Evolutionary conservation across 352 stramenopile genomes (phyloP).

Genomic region (Hyaloperonospora brassicae): DNA sequence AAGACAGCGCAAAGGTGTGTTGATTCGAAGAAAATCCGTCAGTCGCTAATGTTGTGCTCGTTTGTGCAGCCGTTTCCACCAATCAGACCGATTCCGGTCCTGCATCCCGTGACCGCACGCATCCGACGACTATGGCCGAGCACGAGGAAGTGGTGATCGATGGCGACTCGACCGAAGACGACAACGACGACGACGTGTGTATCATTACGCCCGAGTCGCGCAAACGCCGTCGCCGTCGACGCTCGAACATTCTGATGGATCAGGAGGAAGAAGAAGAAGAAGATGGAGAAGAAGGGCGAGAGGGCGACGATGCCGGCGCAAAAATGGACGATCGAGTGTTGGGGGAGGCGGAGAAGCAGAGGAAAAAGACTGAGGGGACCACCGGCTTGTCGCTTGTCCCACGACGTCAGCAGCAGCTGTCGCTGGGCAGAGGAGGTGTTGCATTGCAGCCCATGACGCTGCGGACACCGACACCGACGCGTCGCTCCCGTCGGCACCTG

Average conservation of each 20-base stretch:
- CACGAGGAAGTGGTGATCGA: conserved; percentile 70
- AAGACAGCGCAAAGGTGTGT: too few species aligned
- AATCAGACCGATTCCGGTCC: too few species aligned
- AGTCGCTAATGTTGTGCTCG: too few species aligned
- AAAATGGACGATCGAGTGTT: too few species aligned
- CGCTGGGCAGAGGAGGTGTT: conserved; percentile 11
- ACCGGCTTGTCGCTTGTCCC: conserved; percentile 3
- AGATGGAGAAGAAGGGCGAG: conserved; percentile 23
- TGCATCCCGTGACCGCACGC: not conserved
- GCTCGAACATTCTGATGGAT: conserved; percentile 45
- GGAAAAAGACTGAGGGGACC: not conserved
- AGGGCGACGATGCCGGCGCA: not conserved
- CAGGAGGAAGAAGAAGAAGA: conserved; percentile 44
- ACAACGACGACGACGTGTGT: conserved; percentile 39
- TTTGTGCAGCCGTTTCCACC: too few species aligned
- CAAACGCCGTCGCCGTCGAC: conserved; percentile 51
- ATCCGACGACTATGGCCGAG: conserved; percentile 5
- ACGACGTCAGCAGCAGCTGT: conserved; percentile 18
- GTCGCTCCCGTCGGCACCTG: conserved; percentile 19
- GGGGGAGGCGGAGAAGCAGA: too few species aligned
- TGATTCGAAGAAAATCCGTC: too few species aligned
- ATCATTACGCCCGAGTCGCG: conserved; percentile 52
- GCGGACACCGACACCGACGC: conserved; percentile 13
- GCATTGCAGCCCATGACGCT: conserved; percentile 21
- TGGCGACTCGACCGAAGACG: conserved; percentile 49